A percentile compares a stretch with the other conserved stretches of the same genome.
Evolutionary conservation across 345 rosid genomes (phyloP).

Genomic region (Ceriops zippeliana): DNA sequence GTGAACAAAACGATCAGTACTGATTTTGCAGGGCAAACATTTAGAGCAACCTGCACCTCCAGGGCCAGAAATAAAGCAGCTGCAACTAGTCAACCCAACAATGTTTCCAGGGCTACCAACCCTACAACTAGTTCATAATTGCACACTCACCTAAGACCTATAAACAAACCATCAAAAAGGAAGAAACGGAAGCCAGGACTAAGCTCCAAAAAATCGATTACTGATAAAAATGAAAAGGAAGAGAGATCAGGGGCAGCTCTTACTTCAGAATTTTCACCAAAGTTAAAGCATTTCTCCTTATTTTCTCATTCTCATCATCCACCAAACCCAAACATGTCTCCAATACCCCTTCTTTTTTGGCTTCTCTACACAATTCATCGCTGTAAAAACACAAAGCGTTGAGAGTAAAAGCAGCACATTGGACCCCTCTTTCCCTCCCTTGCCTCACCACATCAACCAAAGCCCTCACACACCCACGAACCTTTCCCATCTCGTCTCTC

Average conservation of each 20-base stretch:
- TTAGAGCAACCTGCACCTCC: too few species aligned
- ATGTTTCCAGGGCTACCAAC: too few species aligned
- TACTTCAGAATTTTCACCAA: conserved; percentile 56
- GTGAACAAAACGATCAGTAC: too few species aligned
- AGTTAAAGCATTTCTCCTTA: conserved; percentile 58
- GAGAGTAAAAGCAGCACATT: conserved; percentile 66
- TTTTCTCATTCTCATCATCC: conserved; percentile 77
- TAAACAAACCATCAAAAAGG: conserved; percentile 30
- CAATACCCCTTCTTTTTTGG: conserved; percentile 50
- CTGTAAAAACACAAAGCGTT: conserved; percentile 53
- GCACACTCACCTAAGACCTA: too few species aligned
- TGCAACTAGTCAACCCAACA: too few species aligned
- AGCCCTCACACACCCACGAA: conserved; percentile 49
- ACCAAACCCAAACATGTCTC: conserved; percentile 57
- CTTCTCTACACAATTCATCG: conserved; percentile 41
- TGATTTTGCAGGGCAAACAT: too few species aligned
- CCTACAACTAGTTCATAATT: too few species aligned
- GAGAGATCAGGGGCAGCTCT: conserved; percentile 21
- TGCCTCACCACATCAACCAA: conserved; percentile 52
- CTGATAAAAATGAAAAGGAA: too few species aligned
- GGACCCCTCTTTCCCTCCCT: conserved; percentile 65
- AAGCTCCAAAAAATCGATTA: conserved; percentile 23
- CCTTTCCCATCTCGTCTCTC: conserved; percentile 60
- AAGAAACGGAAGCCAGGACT: conserved; percentile 26
- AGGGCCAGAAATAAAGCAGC: too few species aligned